Evolutionary conservation across 768 basidiomycete species (phyloP), one percentile per base, ranked within the genome.

Genomic region (Paxillus rubicundulus): DNA sequence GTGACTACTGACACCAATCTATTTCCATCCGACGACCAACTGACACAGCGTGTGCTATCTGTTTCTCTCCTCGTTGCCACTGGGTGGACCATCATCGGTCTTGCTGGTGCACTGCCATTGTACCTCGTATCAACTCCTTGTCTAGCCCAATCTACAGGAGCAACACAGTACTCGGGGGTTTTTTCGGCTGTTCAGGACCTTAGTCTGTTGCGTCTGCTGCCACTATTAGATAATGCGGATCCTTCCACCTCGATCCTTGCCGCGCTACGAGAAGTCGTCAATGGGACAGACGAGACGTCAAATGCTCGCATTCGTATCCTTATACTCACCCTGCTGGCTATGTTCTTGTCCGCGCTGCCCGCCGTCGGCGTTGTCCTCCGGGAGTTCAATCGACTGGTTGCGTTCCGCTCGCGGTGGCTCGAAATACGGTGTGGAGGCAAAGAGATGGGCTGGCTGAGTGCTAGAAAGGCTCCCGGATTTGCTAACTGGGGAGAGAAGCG

Each of bases 391-490:
- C 69, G 62, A 14, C 67, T 87, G 3, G 75, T 80, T 3, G 75
- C 70, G 8, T 84, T 79, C 61, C 76, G 84, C 44, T 68, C 72
- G 39, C 74, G 78, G 27, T 92, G 89, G 83, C 62, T 82, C 16
- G 73, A 81, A 28, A 70, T 82, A 2, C 79, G 78, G 47, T 89
- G 90, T 61, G 80, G 79, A 55, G 81, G 82, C 3, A 74, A 83
- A 54, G 89, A 92, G 60, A 76, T 93, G 71, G 89, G 82, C 6
- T 91, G 88, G 84, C 70, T 91, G 38, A 82, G 83, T 60, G 81
- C 79, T 0, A 71, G 69, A 4, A 66, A 74, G 20, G 86, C 87
- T 3, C 85, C 84, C 16, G 87, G 86, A 3, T 86, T 88, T 55
- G 73, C 74, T 7, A 82, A 81, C 2, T 86, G 85, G 85, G 85